Percentiles rank a stretch among this genome's conserved stretches.
phyloP scores from a whole-genome alignment of 108 stramenopile species.

The Cylindrotheca fusiformis region DNA sequence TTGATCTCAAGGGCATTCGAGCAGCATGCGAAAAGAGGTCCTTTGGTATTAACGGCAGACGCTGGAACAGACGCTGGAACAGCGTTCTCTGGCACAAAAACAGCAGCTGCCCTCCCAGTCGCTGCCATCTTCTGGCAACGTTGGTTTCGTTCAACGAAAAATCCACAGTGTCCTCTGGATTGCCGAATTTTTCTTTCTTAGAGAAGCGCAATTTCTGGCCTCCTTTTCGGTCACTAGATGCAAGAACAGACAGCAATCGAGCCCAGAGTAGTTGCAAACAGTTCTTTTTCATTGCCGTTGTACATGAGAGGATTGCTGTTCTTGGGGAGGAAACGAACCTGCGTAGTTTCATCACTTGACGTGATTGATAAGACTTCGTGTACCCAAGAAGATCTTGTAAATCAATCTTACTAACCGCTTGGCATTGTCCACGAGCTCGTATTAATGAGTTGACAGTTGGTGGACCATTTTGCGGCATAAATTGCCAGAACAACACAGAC shows the following conservation, averaged over 20 bases:
- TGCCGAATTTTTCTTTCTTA: too few species aligned
- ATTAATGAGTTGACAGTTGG: neutral
- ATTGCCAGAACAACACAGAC: slow-evolving; percentile 3
- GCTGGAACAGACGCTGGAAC: slow-evolving; percentile 51
- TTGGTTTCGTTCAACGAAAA: too few species aligned
- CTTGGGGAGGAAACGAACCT: neutral
- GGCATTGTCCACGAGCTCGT: slow-evolving; percentile 10
- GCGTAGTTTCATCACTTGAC: neutral
- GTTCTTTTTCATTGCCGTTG: slow-evolving; percentile 1
- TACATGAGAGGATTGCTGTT: neutral
- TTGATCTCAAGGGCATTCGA: slow-evolving; percentile 65
- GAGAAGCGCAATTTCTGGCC: slow-evolving; percentile 25
- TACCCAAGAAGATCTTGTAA: slow-evolving; percentile 46
- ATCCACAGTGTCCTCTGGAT: too few species aligned
- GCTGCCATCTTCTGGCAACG: slow-evolving; percentile 29
- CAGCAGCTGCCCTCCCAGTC: slow-evolving; percentile 11
- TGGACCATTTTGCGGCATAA: slow-evolving; percentile 1
- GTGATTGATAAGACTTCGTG: slow-evolving; percentile 1
- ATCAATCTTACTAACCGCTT: slow-evolving; percentile 41
- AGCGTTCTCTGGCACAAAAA: slow-evolving; percentile 28
- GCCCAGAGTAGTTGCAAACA: slow-evolving; percentile 30
- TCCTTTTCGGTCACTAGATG: slow-evolving; percentile 53
- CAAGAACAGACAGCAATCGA: slow-evolving; percentile 59
- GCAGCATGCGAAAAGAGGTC: slow-evolving; percentile 38
- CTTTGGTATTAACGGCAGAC: slow-evolving; percentile 16